Percentiles rank a stretch among this genome's conserved stretches.
phyloP scores from a whole-genome alignment of 805 yeast genomes.

The Isabelozyma heimii region DNA sequence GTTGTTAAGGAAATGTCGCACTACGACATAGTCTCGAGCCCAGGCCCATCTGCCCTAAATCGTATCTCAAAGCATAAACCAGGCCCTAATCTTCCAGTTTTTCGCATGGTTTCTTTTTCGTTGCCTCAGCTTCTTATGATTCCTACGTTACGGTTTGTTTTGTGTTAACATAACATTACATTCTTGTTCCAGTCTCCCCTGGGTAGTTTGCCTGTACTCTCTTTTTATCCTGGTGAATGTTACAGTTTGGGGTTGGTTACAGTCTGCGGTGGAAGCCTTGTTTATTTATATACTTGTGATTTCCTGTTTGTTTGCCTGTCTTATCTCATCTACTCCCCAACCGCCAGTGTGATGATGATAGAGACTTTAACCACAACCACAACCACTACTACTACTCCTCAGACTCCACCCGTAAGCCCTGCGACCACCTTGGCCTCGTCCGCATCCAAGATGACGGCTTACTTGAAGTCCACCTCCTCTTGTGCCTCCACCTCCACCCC shows the following conservation, averaged over 20 bases:
- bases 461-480: background rate
- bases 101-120: background rate
- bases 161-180: background rate
- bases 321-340: no score
- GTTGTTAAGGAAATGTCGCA: no score
- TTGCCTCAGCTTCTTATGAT: background rate
- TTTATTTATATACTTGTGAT: background rate
- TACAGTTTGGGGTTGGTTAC: background rate
- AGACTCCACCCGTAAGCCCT: background rate
- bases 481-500: no score
- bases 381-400: background rate
- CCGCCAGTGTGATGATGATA: background rate
- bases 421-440: background rate
- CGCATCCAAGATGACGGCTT: background rate
- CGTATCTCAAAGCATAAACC: background rate
- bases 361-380: background rate
- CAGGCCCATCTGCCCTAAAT: background rate
- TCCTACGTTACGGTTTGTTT: background rate
- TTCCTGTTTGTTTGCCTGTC: background rate
- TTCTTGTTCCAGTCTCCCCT: background rate
- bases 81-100: background rate
- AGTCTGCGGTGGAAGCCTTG: background rate
- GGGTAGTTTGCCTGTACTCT: background rate
- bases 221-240: background rate
- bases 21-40: background rate